Evolutionary conservation across 2,329 filamentous ascomycete species (phyloP), one percentile per base, ranked within the genome.

Genomic region (Trichoderma harzianum): DNA sequence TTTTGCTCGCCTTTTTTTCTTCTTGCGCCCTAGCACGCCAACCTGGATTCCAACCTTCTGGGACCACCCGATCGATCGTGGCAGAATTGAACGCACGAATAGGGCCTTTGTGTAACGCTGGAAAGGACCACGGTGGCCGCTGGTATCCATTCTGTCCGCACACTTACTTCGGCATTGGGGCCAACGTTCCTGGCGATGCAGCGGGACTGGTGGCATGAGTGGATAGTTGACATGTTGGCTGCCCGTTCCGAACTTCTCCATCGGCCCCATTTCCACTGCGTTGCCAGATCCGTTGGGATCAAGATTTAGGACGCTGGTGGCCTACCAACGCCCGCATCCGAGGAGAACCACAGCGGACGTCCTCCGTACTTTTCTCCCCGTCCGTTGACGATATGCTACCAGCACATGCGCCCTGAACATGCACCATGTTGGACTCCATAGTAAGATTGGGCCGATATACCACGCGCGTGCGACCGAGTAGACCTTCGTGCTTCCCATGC

Each of bases 131-230:
- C 57, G 55, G 61, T 58, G 47, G 70, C 28, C 53, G 55, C 28
- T 71, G 57, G 66, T 62, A 68, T 72, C 70, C 70, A 69, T 72
- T 67, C 26, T 43, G 62, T 66, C 34, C 64, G 34, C 69, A 71
- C 61, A 43, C 57, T 68, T 69, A 43, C 57, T 68, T 64, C 70
- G 70, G 70, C 64, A 72, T 43, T 72, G 70, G 70, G 70, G 64
- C 30, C 70, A 68, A 61, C 70, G 70, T 72, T 72, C 70, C 70
- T 72, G 70, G 70, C 39, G 70, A 72, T 68, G 72, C 51, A 68
- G 72, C 72, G 72, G 72, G 72, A 73, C 72, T 43, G 68, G 43
- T 71, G 53, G 55, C 55, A 58, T 30, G 57, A 71, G 72, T 73
- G 72, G 72, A 63, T 69, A 71, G 61, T 62, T 58, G 47, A 53